Evolutionary conservation across 768 basidiomycete genomes (phyloP), one percentile per base, ranked within the genome.

Genomic region (Lactarius trivialis): DNA sequence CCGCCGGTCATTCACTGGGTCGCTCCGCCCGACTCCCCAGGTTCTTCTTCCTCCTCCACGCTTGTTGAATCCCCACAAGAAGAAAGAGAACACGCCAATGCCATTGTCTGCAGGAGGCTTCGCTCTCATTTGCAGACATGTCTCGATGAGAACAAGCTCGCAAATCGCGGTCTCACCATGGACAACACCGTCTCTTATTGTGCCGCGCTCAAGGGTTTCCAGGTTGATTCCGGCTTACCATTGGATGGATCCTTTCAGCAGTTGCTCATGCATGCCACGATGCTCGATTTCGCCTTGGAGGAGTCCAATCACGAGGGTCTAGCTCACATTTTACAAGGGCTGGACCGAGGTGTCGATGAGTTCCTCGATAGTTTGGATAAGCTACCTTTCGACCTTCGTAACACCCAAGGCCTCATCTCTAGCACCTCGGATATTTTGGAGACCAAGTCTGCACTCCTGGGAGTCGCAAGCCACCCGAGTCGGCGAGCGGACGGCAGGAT

Each of bases 81-180:
- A 12, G 26, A 41, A 33, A 48, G 43, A 7, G 53, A 12, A 17
- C 17, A 12, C 12, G 11, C 53, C n/a, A 24, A 55, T 37, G 24
- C 7, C 17, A 17, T 24, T 19, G 48, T n/a, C 4, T 14, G 34
- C 52, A 4, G 11, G 21, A 37, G 49, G 11, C 30, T 63, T 14
- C 62, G 62, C 19, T 48, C 54, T 28, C 58, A 64, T n/a, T 45
- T 60, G 24, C 63, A 60, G 21, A 60, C 63, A 0, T 60, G 49
- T 43, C 54, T 64, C 32, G 63, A 64, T n/a, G 58, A 64, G 37
- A 55, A 43, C 37, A 64, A 59, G 49, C 53, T 64, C 19, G 58
- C 63, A 34, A 64, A 64, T 51, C 63, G 63, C 24, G 34, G 32
- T 19, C 24, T 55, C 39, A 64, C 63, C 4, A 56, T 64, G 39